Evolutionary conservation across 345 rosid species (phyloP), one percentile per base, ranked within the genome.

Genomic region (Brassica carinata): DNA sequence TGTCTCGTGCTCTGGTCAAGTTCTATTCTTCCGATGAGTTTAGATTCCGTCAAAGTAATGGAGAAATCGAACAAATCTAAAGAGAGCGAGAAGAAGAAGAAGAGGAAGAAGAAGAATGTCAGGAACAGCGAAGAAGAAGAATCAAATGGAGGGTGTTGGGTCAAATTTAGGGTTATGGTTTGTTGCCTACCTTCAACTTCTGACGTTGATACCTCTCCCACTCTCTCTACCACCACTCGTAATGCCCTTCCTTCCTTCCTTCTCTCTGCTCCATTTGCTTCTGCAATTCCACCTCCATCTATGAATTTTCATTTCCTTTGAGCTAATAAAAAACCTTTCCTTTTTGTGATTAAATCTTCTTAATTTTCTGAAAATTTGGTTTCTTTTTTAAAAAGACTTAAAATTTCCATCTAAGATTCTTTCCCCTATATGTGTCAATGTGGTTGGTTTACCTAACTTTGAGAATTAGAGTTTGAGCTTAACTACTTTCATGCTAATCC

Each of bases 181-280:
- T 85, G 88, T 85, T 87, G 94, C 84, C 85, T 87, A 66, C 82
- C 91, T 86, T 87, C 97, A 43, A 89, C 92, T 82, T 82, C 97
- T 84, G 91, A 92, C 74, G 94, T 90, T 78, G 97, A 92, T 9
- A 40, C 13, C 48, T 38, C 76, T 77, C 82, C 75, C 63, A 83
- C 89, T 72, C 85, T 84, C 74, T 84, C 88, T 70, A 85, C 86
- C 45, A 81, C 76, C 48, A 85, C 87, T 80, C 87, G 79, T 79
- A 91, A 23, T 89, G 81, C 61, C 74, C 67, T 27, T 51, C 31
- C 27, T 23, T 23, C 26, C n/a, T 61, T 31, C 62, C 9, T 64
- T 33, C 61, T 23, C 26, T 23, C 26, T 23, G 26, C 26, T 23
- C 26, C 26, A 23, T 23, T 23, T 23, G 26, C 26, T 23, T 23